Conservation (phyloP, 2,329 filamentous ascomycete species). For the Colletotrichum sp. region DNA sequence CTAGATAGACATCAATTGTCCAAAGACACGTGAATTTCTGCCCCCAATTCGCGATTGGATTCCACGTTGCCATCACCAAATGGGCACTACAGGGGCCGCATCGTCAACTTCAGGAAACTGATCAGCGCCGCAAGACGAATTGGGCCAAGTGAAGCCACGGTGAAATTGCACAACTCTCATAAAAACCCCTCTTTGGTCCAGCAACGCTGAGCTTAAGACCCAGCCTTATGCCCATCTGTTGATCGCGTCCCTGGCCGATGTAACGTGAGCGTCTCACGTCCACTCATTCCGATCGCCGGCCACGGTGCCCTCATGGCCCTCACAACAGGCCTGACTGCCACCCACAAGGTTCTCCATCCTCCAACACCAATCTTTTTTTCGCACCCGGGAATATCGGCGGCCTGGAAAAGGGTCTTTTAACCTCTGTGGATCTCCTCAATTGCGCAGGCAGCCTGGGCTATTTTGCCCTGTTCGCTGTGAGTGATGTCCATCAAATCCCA, state of each 20-base stretch:
- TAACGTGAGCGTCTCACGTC: not conserved
- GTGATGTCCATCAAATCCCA: not conserved
- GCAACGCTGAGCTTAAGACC: not conserved
- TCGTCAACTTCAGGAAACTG: not conserved
- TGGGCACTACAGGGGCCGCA: not conserved
- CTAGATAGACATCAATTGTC: not conserved
- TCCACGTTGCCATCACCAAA: not conserved
- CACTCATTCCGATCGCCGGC: not conserved
- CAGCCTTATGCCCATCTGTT: not conserved
- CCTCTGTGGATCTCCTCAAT: not conserved
- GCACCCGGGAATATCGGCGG: not conserved
- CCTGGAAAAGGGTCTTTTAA: not conserved
- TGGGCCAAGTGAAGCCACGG: not conserved
- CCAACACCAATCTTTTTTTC: not conserved
- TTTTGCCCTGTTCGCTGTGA: not conserved
- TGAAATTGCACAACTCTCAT: not conserved
- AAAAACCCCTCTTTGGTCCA: not conserved
- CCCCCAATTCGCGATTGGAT: not conserved
- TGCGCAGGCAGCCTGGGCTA: not conserved
- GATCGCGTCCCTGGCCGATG: not conserved
- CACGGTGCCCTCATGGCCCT: not conserved
- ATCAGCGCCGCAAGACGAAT: not conserved
- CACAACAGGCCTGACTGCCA: not conserved
- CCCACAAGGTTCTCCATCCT: not conserved
- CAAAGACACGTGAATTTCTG: not conserved